Base-by-base conservation (phyloP, 2,329 filamentous ascomycete species). In the Cordyceps javanica region DNA sequence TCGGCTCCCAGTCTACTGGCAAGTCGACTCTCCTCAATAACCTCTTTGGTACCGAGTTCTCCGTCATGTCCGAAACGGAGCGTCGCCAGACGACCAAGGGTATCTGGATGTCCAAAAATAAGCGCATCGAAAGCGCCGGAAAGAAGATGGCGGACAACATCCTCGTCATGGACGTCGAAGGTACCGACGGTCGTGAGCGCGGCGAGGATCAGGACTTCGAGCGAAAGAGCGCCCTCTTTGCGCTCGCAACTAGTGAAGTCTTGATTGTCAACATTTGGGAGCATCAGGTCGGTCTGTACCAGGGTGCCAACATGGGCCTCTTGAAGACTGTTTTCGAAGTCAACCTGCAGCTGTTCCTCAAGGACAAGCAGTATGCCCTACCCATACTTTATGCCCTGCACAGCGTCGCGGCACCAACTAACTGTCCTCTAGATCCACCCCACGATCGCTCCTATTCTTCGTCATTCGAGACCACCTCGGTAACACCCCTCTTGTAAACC, bases 71-170 rank as follows among this genome's bases (percentile, higher is more conserved):
- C 66, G 94, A 99, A 80, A 82, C 86, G 61, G 91, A 97, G 73
- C 85, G 94, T 63, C 87, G 91, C 61, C 94, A 99, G 80, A 99
- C 94, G 0, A 99, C 94, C 45, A 99, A 97, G 79, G 94, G 94
- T 69, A 99, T 99, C 71, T 99, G 94, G 94, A 88, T 99, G 88
- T 96, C 92, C 63, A 96, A 96, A 78, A 97, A 97, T 75, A 96
- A 96, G 78, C 80, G 81, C 64, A 73, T 76, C 62, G 72, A 76
- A 58, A 77, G 75, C 57, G 74, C 72, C 50, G 75, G 75, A 52
- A 71, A 71, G 63, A 78, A 78, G 62, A 97, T 97, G 91, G 92
- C 93, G 56, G 91, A 96, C 67, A 99, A 99, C 73, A 97, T 99
- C 67, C 79, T 99, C 62, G 94, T 99, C 65, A 99, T 99, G 94